Evolutionary conservation across 73 alveolate species (phyloP).

Genomic region (Paramecium pentaurelia): DNA sequence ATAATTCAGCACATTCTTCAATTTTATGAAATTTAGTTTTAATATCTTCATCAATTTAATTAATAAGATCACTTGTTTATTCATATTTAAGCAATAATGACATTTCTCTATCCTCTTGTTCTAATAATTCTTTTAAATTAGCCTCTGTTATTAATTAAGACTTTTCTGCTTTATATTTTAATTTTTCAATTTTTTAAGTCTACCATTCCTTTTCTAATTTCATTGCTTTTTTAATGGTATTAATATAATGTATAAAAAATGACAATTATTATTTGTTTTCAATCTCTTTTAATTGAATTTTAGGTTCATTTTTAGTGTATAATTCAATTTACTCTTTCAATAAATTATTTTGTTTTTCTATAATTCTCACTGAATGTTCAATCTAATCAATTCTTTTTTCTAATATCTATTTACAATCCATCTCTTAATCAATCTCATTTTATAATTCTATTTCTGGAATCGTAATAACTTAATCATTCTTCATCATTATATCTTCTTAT

Average conservation of each 20-base stretch:
- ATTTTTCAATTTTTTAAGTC: not conserved
- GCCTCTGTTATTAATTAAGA: not conserved
- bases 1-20: slow-evolving; percentile 41
- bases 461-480: not conserved
- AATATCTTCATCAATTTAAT: not conserved
- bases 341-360: not conserved
- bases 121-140: not conserved
- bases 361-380: not conserved
- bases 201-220: slow-evolving; percentile 2
- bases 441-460: not conserved
- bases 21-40: slow-evolving; percentile 22
- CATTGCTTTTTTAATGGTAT: not conserved
- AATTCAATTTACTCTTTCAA: not conserved
- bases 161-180: not conserved
- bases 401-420: not conserved
- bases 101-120: not conserved
- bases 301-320: not conserved
- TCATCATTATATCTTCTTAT: not conserved
- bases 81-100: not conserved
- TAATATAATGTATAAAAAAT: not conserved
- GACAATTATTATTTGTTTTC: not conserved
- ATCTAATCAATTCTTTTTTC: not conserved
- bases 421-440: not conserved
- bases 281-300: not conserved
- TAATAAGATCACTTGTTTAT: not conserved